These are phyloP conservation scores for Aspergillus intermedius DNA, from an alignment of 2,329 filamentous ascomycete species.

Conservation along the genomic window DNA sequence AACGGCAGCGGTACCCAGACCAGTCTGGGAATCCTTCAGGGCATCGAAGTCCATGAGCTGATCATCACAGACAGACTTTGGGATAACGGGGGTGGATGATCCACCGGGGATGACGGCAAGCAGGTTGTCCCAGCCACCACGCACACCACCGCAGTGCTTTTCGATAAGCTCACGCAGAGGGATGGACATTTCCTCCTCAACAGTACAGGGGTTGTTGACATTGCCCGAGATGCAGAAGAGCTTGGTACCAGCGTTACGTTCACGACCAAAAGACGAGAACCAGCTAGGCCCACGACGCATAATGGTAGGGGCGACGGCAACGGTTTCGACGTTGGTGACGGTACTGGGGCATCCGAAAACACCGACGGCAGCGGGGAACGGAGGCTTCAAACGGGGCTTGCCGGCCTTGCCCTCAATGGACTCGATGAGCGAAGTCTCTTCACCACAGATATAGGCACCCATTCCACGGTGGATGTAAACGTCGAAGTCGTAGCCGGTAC, in stretches of 20 bases:
- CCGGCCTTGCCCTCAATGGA: conserved; percentile 97
- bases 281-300: conserved; percentile 84
- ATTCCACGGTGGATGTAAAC: conserved; percentile 94
- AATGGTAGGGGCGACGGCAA: conserved; percentile 93
- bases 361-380: conserved; percentile 94
- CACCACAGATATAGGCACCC: conserved; percentile 95
- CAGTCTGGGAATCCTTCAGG: conserved; percentile 94
- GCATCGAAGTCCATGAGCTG: conserved; percentile 99
- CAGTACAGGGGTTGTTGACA: conserved; percentile 96
- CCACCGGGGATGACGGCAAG: conserved; percentile 92
- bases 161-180: conserved; percentile 93
- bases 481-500: conserved; percentile 95
- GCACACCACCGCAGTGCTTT: conserved; percentile 94
- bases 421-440: conserved; percentile 97
- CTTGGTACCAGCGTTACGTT: conserved; percentile 95
- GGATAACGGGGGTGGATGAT: conserved; percentile 91
- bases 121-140: conserved; percentile 96
- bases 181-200: conserved; percentile 99
- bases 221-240: conserved; percentile 97
- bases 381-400: conserved; percentile 97
- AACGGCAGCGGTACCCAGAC: conserved; percentile 92
- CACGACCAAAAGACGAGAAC: conserved; percentile 91
- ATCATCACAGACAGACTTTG: conserved; percentile 82
- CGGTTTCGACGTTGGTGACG: conserved; percentile 95
- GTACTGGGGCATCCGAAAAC: conserved; percentile 97